phyloP scores from a whole-genome alignment of 768 basidiomycete genomes.

The Nidularia sp. region DNA sequence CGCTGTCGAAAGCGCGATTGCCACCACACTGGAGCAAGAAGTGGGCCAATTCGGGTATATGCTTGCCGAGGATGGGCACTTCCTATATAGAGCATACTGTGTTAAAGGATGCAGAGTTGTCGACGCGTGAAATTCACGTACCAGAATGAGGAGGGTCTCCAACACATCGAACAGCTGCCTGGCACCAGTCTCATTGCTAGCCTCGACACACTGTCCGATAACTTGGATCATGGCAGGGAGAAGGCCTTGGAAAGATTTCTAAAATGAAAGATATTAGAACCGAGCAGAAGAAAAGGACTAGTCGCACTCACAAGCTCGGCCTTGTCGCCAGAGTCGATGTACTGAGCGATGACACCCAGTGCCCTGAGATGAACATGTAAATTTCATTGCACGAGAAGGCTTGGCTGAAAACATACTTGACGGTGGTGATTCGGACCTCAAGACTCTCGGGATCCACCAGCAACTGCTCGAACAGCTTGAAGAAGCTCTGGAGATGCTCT shows the following conservation, averaged over 20 bases:
- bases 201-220: conserved; percentile 77
- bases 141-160: conserved; percentile 92
- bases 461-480: conserved; percentile 72
- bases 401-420: conserved; percentile 45
- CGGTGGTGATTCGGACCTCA: conserved; percentile 88
- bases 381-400: neutral
- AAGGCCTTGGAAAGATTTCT: conserved; percentile 86
- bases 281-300: conserved; percentile 1
- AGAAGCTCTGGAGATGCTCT: conserved; percentile 66
- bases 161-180: conserved; percentile 93
- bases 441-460: conserved; percentile 81
- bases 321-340: conserved; percentile 86
- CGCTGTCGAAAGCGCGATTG: conserved; percentile 69
- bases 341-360: conserved; percentile 91
- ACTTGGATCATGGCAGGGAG: conserved; percentile 88
- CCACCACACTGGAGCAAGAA: conserved; percentile 86
- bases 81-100: conserved; percentile 47
- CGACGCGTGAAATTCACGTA: conserved; percentile 24
- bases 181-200: conserved; percentile 75
- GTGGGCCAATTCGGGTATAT: conserved; percentile 80
- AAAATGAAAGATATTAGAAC: neutral
- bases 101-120: too few relatives aligned
- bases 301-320: conserved; percentile 64
- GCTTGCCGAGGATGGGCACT: conserved; percentile 86
- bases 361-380: conserved; percentile 40